Percentiles rank a stretch among this genome's conserved stretches.
These are phyloP conservation scores for Gracilaria gracilis DNA, from an alignment of 23 red algal species.

Conservation along the genomic window DNA sequence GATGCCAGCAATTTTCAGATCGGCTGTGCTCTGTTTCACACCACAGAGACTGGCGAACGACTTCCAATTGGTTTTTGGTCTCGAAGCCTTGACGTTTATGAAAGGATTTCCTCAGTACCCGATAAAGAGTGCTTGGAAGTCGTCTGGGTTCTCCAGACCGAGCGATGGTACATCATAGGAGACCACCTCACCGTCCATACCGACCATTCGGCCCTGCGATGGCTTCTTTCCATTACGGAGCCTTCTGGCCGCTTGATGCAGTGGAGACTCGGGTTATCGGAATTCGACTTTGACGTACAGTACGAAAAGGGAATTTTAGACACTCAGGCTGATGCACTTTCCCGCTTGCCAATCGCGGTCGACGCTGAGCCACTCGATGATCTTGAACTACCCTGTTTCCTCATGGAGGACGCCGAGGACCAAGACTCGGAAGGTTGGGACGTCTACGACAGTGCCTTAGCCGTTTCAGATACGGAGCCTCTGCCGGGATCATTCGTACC, in stretches of 20 bases:
- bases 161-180: not conserved
- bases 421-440: not conserved
- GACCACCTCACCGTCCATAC: not conserved
- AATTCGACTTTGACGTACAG: not conserved
- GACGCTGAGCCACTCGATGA: not conserved
- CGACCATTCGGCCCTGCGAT: not conserved
- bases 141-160: not conserved
- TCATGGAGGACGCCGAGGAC: not conserved
- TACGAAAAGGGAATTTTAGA: not conserved
- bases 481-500: not conserved
- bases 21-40: not conserved
- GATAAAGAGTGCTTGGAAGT: not conserved
- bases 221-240: not conserved
- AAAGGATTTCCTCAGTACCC: not conserved
- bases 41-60: not conserved
- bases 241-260: not conserved
- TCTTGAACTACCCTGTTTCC: constrained; percentile 9
- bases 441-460: not conserved
- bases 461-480: not conserved
- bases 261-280: not conserved
- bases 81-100: not conserved
- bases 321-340: constrained; percentile 32
- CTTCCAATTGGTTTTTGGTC: not conserved
- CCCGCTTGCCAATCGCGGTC: not conserved
- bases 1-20: not conserved